These are phyloP conservation scores for Thymus mandschuricus DNA, from an alignment of 257 asterid species.

Conservation along the genomic window DNA sequence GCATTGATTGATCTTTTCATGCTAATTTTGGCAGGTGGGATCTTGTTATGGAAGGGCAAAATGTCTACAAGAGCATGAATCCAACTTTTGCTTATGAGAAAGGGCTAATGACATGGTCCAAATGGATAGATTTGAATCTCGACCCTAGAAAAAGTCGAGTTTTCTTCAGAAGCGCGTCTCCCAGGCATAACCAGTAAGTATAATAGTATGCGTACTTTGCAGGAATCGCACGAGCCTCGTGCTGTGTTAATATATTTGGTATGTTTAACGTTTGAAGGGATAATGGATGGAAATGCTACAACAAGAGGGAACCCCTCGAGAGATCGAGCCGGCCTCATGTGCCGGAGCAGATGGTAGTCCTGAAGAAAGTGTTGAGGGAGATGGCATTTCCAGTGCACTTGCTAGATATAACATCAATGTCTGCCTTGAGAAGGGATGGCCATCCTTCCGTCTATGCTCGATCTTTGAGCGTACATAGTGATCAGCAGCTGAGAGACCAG, in stretches of 20 bases:
- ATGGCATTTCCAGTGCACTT: constrained; percentile 70
- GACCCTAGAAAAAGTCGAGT: too few species aligned
- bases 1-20: too few species aligned
- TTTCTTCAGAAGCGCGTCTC: too few species aligned
- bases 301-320: constrained; percentile 59
- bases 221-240: background rate
- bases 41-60: too few species aligned
- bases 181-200: too few species aligned
- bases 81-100: too few species aligned
- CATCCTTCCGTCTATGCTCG: constrained; percentile 76
- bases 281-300: constrained; percentile 70
- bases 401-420: constrained; percentile 72
- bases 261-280: constrained; percentile 37
- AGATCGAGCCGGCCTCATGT: constrained; percentile 47
- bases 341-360: constrained; percentile 51
- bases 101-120: too few species aligned
- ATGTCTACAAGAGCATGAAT: too few species aligned
- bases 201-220: too few species aligned
- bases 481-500: constrained; percentile 41
- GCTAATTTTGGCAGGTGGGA: too few species aligned
- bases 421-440: constrained; percentile 69
- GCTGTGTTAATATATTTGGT: background rate
- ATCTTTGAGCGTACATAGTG: constrained; percentile 48
- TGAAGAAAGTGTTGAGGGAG: constrained; percentile 48
- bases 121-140: too few species aligned